phyloP scores from a whole-genome alignment of 1,284 basidiomycete genomes.

The Gomphus bonarii region DNA sequence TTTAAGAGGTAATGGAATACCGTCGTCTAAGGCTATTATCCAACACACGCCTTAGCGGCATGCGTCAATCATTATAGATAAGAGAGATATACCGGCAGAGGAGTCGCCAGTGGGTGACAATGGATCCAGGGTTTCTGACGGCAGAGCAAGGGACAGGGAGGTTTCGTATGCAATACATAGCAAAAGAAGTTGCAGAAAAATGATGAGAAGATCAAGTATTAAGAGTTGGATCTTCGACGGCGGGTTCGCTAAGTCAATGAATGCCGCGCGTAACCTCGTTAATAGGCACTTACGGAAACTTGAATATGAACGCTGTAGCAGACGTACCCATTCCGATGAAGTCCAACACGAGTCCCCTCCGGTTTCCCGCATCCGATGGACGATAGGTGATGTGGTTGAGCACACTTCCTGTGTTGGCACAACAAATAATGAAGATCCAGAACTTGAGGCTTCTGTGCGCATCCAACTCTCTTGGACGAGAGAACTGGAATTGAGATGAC shows the following conservation, averaged over 20 bases:
- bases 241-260: constrained; percentile 33
- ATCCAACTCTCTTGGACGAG: constrained; percentile 54
- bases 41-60: background rate
- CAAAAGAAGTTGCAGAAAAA: constrained; percentile 53
- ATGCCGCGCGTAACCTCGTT: background rate
- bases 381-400: constrained; percentile 48
- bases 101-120: constrained; percentile 12
- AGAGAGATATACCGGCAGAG: background rate
- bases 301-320: background rate
- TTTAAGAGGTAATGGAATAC: background rate
- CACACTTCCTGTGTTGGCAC: constrained; percentile 47
- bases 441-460: constrained; percentile 48
- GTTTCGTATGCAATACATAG: constrained; percentile 59
- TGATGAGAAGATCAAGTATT: constrained; percentile 52
- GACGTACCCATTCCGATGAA: constrained; percentile 65
- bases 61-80: background rate
- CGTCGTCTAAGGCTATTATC: background rate
- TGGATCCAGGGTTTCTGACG: constrained; percentile 23
- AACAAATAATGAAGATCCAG: constrained; percentile 47
- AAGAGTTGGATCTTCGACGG: constrained; percentile 57
- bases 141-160: constrained; percentile 24
- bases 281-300: background rate
- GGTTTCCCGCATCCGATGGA: constrained; percentile 30
- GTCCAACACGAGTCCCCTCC: constrained; percentile 52
- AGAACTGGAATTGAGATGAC: constrained; percentile 51